Base-by-base conservation (phyloP, 306 rosid genomes). In the Psophocarpus tetragonolobus region DNA sequence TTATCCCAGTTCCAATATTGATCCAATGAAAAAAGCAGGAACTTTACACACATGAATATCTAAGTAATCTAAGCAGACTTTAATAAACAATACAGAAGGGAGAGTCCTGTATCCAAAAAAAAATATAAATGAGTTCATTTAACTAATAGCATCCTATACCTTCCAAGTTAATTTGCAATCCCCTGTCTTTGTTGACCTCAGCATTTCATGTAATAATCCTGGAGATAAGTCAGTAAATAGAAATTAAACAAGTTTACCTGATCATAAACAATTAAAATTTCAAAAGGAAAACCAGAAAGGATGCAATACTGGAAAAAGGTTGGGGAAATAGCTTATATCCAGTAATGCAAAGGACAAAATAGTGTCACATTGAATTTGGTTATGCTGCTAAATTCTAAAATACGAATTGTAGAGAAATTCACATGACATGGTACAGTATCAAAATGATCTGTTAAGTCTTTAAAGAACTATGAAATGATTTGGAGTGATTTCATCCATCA, bases 121-220 rank as follows among this genome's bases (percentile, higher is more conserved):
- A 41, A 57, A 70, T 71, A 64, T 68, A 87, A 48, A 65, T 24
- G 45, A 30, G 50, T 70, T 64, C 23, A 45, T 54, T 35, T 54
- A 81, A 76, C 35, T 10, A 72, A 32, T 54, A 47, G 64, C 65
- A 81, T 44, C 68, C 32, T 33, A 64, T 87, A 95, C 98, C 98
- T 95, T 95, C 97, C 97, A 92, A 45, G 97, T 90, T 57, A 95
- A 85, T 83, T 87, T 91, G 75, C 97, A 95, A 87, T 95, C 97
- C 79, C 97, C 93, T 15, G 87, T 84, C 88, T 87, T 95, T 61
- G 96, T 72, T 10, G 92, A 88, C 70, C 93, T 92, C 42, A 95
- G 90, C 99, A 95, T 95, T 84, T 92, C 99, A 51, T 79, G 89
- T 82, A 95, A 87, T 82, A 95, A 83, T 74, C 99, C 99, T 92